Evolutionary conservation across 805 yeast species (phyloP).

Genomic region (Lachancea fermentati): DNA sequence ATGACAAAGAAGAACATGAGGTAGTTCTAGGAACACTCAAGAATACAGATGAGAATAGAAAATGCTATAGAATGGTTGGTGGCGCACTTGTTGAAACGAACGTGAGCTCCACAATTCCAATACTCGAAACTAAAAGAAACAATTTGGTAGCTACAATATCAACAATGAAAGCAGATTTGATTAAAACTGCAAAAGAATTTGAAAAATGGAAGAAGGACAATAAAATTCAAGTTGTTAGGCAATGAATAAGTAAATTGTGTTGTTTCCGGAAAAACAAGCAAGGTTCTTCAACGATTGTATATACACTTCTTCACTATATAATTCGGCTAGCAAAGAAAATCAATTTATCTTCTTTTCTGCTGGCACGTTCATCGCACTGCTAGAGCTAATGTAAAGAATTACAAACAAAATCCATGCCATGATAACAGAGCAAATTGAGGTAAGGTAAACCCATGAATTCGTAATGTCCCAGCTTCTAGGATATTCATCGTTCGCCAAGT

Average conservation of each 20-base stretch:
- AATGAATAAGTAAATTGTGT: slow-evolving; percentile 10
- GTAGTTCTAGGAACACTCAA: slow-evolving; percentile 56
- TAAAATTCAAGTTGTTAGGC: slow-evolving; percentile 32
- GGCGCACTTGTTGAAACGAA: slow-evolving; percentile 82
- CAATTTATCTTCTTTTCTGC: not conserved
- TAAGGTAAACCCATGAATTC: slow-evolving; percentile 86
- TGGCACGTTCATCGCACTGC: not conserved
- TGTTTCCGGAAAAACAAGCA: not conserved
- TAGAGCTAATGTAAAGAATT: slow-evolving; percentile 43
- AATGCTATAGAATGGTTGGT: slow-evolving; percentile 90
- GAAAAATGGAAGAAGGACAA: slow-evolving; percentile 34
- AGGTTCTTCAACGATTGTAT: not conserved
- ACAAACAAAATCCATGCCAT: slow-evolving; percentile 74
- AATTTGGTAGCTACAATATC: slow-evolving; percentile 36
- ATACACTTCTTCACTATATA: no score
- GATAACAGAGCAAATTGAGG: slow-evolving; percentile 64
- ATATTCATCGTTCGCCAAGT: slow-evolving; percentile 92
- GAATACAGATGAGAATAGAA: slow-evolving; percentile 52
- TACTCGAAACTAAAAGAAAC: slow-evolving; percentile 49
- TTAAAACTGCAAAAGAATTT: slow-evolving; percentile 27
- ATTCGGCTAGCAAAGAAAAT: not conserved
- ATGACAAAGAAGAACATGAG: slow-evolving; percentile 43
- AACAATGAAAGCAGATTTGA: slow-evolving; percentile 27
- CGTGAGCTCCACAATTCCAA: slow-evolving; percentile 68
- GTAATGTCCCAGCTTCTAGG: slow-evolving; percentile 89